These are phyloP conservation scores for Diddensiella caesifluorescens DNA, from an alignment of 805 yeast genomes.

Conservation along the genomic window DNA sequence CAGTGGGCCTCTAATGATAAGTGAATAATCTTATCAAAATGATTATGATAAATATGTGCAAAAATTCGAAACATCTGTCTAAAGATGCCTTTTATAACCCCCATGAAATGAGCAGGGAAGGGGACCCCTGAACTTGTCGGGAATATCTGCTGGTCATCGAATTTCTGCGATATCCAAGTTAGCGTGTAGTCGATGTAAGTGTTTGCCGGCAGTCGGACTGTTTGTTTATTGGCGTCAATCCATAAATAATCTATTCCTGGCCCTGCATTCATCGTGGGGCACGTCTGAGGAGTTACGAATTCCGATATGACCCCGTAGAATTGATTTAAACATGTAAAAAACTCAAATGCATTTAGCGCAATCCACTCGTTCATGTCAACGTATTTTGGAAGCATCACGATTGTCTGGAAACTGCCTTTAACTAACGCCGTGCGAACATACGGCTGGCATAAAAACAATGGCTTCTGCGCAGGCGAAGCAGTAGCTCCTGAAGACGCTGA, in stretches of 20 bases:
- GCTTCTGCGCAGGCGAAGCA: slow-evolving; percentile 31
- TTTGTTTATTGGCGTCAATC: slow-evolving; percentile 76
- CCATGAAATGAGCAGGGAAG: slow-evolving; percentile 78
- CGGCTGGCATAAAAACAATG: slow-evolving; percentile 84
- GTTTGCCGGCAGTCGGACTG: slow-evolving; percentile 82
- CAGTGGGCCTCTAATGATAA: slow-evolving; percentile 92
- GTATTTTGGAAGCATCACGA: slow-evolving; percentile 89
- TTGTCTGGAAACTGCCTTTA: slow-evolving; percentile 93
- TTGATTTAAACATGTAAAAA: slow-evolving; percentile 77
- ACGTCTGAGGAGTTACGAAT: slow-evolving; percentile 81
- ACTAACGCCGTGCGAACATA: slow-evolving; percentile 91
- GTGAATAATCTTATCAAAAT: slow-evolving; percentile 90
- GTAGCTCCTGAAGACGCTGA: slow-evolving; percentile 11
- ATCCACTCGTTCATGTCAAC: slow-evolving; percentile 96
- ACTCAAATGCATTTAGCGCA: slow-evolving; percentile 86
- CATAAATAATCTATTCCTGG: slow-evolving; percentile 86
- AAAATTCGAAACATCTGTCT: slow-evolving; percentile 92
- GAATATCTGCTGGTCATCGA: slow-evolving; percentile 83
- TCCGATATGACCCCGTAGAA: slow-evolving; percentile 89
- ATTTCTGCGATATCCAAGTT: slow-evolving; percentile 81
- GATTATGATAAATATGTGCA: slow-evolving; percentile 92
- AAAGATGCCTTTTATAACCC: slow-evolving; percentile 80
- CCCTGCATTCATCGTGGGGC: slow-evolving; percentile 95
- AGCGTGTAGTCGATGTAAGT: slow-evolving; percentile 90
- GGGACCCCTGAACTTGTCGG: slow-evolving; percentile 88